These are phyloP conservation scores for Ambrosia trifida DNA, from an alignment of 129 eudicot genomes.

Conservation along the genomic window DNA sequence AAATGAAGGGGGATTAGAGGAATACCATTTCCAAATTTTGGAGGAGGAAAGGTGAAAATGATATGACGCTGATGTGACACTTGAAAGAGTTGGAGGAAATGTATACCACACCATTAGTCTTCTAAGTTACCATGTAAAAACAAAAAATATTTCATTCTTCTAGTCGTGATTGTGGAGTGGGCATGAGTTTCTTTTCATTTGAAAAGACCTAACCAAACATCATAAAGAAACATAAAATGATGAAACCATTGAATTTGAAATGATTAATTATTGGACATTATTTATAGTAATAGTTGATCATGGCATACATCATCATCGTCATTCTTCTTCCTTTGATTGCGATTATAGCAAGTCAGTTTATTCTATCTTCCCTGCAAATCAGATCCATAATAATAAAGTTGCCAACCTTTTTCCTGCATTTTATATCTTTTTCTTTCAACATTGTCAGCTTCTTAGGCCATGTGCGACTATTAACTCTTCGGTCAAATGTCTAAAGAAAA, in stretches of 20 bases:
- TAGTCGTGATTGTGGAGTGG: no score
- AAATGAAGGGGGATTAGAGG: no score
- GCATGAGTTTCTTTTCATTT: no score
- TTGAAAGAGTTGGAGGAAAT: no score
- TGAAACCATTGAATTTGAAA: neutral
- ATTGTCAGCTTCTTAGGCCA: slow-evolving; percentile 37
- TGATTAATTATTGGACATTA: neutral
- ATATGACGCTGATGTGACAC: no score
- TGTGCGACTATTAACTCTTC: slow-evolving; percentile 57
- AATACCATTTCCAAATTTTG: no score
- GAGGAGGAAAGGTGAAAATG: no score
- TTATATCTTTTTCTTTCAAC: slow-evolving; percentile 25
- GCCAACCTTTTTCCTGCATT: slow-evolving; percentile 33
- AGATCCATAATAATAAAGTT: slow-evolving; percentile 39
- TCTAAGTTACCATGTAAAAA: no score
- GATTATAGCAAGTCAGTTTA: slow-evolving; percentile 22
- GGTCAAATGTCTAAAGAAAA: slow-evolving; percentile 45
- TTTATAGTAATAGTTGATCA: slow-evolving; percentile 9
- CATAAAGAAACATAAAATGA: neutral
- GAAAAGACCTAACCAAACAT: no score
- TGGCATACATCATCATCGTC: slow-evolving; percentile 28
- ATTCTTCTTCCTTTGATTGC: slow-evolving; percentile 32
- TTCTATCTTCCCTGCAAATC: slow-evolving; percentile 31
- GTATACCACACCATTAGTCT: no score
- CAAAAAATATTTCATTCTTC: no score